Evolutionary conservation across 2,329 filamentous ascomycete genomes (phyloP).

Genomic region (Neopestalotiopsis sp.): DNA sequence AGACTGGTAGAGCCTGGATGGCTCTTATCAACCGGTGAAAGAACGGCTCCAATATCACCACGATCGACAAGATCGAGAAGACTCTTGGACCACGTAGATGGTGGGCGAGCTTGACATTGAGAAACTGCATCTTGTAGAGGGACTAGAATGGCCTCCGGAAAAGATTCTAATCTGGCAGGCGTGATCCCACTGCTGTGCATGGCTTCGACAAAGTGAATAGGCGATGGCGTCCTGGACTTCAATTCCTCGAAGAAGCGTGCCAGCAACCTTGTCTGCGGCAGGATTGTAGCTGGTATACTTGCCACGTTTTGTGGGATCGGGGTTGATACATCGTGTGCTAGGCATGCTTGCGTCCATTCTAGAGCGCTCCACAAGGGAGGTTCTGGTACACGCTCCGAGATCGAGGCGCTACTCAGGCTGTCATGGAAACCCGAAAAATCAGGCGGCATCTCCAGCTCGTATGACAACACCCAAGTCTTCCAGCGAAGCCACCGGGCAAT

Average conservation of each 20-base stretch:
- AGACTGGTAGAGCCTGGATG: slow-evolving; percentile 43
- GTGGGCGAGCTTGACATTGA: slow-evolving; percentile 83
- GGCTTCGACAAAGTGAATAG: slow-evolving; percentile 72
- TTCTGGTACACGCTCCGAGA: slow-evolving; percentile 28
- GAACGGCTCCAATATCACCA: slow-evolving; percentile 76
- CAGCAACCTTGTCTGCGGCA: slow-evolving; percentile 75
- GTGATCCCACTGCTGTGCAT: slow-evolving; percentile 75
- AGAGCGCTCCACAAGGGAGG: slow-evolving; percentile 46
- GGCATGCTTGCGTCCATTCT: slow-evolving; percentile 57
- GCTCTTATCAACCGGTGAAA: slow-evolving; percentile 53
- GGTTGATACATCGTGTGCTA: slow-evolving; percentile 38
- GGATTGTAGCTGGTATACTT: slow-evolving; percentile 41
- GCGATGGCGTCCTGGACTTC: slow-evolving; percentile 51
- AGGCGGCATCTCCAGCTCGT: slow-evolving; percentile 60
- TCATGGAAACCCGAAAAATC: slow-evolving; percentile 38
- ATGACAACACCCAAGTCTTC: slow-evolving; percentile 52
- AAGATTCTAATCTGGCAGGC: slow-evolving; percentile 72
- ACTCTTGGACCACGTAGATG: slow-evolving; percentile 74
- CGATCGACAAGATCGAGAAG: slow-evolving; percentile 80
- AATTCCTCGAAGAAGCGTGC: slow-evolving; percentile 69
- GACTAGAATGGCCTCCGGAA: slow-evolving; percentile 84
- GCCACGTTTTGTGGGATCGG: slow-evolving; percentile 28
- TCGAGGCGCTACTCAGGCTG: slow-evolving; percentile 18
- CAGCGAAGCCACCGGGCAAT: slow-evolving; percentile 84
- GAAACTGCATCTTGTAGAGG: slow-evolving; percentile 84